These are phyloP conservation scores for Pseudocercospora pini-densiflorae DNA, from an alignment of 2,329 filamentous ascomycete genomes.

Conservation along the genomic window DNA sequence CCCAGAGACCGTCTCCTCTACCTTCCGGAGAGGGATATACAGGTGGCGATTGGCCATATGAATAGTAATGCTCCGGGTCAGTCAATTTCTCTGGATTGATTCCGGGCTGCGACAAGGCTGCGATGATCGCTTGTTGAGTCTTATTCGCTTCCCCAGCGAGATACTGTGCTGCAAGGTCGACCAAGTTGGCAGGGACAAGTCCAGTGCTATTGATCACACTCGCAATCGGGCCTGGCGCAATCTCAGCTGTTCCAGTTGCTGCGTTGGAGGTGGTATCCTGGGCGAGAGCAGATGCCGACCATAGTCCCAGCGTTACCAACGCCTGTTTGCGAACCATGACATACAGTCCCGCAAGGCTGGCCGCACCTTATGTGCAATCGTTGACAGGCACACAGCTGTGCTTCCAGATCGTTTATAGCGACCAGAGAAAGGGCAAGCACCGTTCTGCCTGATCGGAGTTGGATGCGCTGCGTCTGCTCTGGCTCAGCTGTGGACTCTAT, in stretches of 20 bases:
- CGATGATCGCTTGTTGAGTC: conserved; percentile 14
- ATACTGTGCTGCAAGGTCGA: conserved; percentile 19
- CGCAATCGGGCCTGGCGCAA: conserved; percentile 14
- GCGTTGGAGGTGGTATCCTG: neutral
- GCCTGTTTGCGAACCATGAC: neutral
- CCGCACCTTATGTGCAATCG: neutral
- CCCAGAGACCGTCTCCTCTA: conserved; percentile 38
- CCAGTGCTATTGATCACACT: conserved; percentile 20
- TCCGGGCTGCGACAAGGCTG: conserved; percentile 16
- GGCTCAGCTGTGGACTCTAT: too few relatives aligned
- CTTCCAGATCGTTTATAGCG: too few relatives aligned
- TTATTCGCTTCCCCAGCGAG: conserved; percentile 21
- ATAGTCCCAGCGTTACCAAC: neutral
- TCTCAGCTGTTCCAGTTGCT: neutral
- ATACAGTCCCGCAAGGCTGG: neutral
- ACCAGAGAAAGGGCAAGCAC: too few relatives aligned
- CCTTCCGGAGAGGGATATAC: conserved; percentile 36
- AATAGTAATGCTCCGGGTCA: conserved; percentile 34
- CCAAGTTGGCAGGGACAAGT: conserved; percentile 20
- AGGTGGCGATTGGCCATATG: conserved; percentile 38
- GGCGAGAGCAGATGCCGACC: neutral
- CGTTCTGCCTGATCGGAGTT: too few relatives aligned
- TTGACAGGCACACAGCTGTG: neutral
- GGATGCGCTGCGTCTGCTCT: too few relatives aligned
- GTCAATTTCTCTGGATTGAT: conserved; percentile 20